phyloP scores from a whole-genome alignment of 441 rosid genomes.

The Sinapis alba region DNA sequence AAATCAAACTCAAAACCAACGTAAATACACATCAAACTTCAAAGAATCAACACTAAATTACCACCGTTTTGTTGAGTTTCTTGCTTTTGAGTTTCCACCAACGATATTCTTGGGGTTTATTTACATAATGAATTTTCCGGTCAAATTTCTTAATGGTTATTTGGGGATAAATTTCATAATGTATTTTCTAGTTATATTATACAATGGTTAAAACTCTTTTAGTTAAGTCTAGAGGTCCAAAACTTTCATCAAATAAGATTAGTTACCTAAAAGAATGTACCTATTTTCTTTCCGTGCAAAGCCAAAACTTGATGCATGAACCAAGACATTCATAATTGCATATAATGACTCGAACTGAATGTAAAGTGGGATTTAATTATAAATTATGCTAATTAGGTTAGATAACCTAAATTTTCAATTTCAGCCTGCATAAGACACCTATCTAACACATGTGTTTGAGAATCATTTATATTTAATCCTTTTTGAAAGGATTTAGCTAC shows the following conservation, averaged over 20 bases:
- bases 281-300: neutral
- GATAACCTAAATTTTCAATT: conserved; percentile 6
- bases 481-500: neutral
- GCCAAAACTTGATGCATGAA: conserved; percentile 33
- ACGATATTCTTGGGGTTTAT: too few relatives aligned
- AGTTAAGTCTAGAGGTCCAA: neutral
- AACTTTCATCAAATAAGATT: neutral
- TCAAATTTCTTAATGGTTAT: too few relatives aligned
- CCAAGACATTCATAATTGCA: conserved; percentile 20
- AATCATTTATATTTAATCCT: neutral
- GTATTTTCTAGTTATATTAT: neutral
- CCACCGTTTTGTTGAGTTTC: too few relatives aligned
- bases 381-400: conserved; percentile 23
- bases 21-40: too few relatives aligned
- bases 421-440: conserved; percentile 20
- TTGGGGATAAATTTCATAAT: neutral
- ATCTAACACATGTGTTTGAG: conserved; percentile 27
- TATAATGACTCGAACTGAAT: conserved; percentile 8
- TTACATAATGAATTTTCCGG: too few relatives aligned
- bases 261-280: neutral
- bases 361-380: conserved; percentile 28
- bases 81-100: too few relatives aligned
- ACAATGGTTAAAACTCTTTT: neutral
- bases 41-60: too few relatives aligned
- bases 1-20: too few relatives aligned